Percentiles rank a stretch among this genome's conserved stretches.
phyloP scores from a whole-genome alignment of 352 stramenopile species.

The Peronospora belbahrii region DNA sequence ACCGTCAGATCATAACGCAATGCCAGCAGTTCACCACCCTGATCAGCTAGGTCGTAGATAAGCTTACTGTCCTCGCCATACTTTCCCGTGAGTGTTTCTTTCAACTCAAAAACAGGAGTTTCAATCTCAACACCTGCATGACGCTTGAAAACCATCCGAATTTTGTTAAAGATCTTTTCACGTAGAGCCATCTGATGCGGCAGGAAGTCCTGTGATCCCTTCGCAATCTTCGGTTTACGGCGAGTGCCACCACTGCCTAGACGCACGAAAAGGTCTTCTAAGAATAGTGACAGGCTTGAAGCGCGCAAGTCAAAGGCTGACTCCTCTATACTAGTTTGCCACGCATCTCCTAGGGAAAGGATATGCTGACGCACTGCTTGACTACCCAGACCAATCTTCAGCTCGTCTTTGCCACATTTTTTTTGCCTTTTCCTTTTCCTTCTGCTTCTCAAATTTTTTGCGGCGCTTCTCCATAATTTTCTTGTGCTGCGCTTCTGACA shows the following conservation, averaged over 20 bases:
- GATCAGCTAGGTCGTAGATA: conserved; percentile 98
- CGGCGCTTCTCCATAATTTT: conserved; percentile 75
- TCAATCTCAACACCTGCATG: conserved; percentile 97
- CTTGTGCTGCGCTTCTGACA: conserved; percentile 63
- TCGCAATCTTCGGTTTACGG: conserved; percentile 84
- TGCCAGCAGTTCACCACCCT: conserved; percentile 92
- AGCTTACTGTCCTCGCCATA: conserved; percentile 99
- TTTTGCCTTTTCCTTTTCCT: conserved; percentile 73
- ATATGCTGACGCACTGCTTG: conserved; percentile 52
- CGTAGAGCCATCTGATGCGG: conserved; percentile 95
- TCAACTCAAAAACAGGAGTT: conserved; percentile 98
- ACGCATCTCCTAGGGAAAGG: conserved; percentile 16
- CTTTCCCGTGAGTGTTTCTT: conserved; percentile 98
- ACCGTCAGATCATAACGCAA: conserved; percentile 97
- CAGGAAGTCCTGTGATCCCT: conserved; percentile 93
- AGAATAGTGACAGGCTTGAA: conserved; percentile 30
- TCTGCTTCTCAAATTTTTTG: conserved; percentile 80
- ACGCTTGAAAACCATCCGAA: conserved; percentile 96
- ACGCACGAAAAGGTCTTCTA: conserved; percentile 61
- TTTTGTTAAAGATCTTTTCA: conserved; percentile 95
- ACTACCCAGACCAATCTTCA: conserved; percentile 61
- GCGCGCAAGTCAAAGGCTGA: conserved; percentile 57
- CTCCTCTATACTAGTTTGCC: conserved; percentile 24
- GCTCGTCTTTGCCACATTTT: conserved; percentile 55
- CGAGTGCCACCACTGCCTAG: conserved; percentile 63